phyloP scores from a whole-genome alignment of 2,329 filamentous ascomycete species.

The Botrytis fragariae region DNA sequence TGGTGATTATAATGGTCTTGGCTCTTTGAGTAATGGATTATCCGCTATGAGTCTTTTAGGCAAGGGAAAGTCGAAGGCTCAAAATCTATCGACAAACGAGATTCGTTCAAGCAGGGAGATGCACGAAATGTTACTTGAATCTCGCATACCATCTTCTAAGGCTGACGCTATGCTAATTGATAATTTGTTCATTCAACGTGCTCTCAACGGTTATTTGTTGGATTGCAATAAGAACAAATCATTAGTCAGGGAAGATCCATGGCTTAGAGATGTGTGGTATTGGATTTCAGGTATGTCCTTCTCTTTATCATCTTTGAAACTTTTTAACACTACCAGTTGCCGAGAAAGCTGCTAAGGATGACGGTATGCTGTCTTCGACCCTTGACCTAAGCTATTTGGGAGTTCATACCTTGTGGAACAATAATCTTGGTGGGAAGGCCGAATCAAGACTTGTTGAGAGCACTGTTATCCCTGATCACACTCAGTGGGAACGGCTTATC shows the following conservation, averaged over 20 bases:
- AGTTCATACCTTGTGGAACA: conserved; percentile 69
- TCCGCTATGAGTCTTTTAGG: conserved; percentile 22
- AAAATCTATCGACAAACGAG: conserved; percentile 10
- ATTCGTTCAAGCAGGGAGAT: conserved; percentile 51
- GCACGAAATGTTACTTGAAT: conserved; percentile 52
- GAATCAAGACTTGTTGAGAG: conserved; percentile 48
- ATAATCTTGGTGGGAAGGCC: conserved; percentile 60
- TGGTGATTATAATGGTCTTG: not conserved
- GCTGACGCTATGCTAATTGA: conserved; percentile 37
- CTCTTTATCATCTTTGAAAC: not conserved
- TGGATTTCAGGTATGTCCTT: conserved; percentile 63
- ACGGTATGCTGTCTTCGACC: conserved; percentile 66
- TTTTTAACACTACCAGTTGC: conserved; percentile 46
- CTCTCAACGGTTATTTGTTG: conserved; percentile 61
- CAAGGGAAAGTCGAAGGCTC: conserved; percentile 5
- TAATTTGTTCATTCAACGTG: conserved; percentile 58
- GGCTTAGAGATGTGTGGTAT: conserved; percentile 76
- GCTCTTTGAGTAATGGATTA: conserved; percentile 22
- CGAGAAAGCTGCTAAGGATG: conserved; percentile 60
- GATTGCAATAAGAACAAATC: conserved; percentile 63
- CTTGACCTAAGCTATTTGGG: conserved; percentile 76
- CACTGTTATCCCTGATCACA: conserved; percentile 44
- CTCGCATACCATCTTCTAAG: conserved; percentile 29
- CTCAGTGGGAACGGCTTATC: conserved; percentile 61
- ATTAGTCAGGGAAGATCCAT: conserved; percentile 68